Evolutionary conservation across 139 green algal genomes (phyloP), one percentile per base, ranked within the genome.

Genomic region (Coelastrella sp.): DNA sequence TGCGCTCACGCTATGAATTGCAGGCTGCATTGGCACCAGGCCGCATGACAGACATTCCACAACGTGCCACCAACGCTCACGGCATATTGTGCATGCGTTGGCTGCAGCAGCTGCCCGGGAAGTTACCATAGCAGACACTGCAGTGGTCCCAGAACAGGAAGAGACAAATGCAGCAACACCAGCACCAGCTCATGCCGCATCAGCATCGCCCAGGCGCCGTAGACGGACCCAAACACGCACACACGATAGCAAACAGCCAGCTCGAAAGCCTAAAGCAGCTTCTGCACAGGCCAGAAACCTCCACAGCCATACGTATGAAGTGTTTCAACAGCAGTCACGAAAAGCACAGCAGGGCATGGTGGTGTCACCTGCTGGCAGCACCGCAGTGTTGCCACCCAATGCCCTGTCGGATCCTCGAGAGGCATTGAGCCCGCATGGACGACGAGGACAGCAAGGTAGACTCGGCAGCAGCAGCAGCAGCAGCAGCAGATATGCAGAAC

Each of bases 351-450:
- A 86, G 27, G 60, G 81, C 59, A 74, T 74, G 56, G 10, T 60
- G 12, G 59, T 86, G 3, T 24, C 24, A 8, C 81, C 59, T 86
- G 59, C 81, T 9, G 49, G 59, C 59, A 57, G n/a, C 22, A 8
- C 17, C 4, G 25, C 63, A 25, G 17, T 59, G 5, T 6, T 87
- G 5, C 61, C 82, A 58, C 12, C 56, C n/a, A 22, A 68, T 63
- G 82, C 82, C n/a, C 56, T 86, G 60, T 76, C 82, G 20, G 82
- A 87, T 14, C 82, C 63, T 20, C 25, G 7, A 25, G 61, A 76
- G 24, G 61, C 82, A 6, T 14, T 78, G 6, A 74, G 27, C 27
- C 25, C 82, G 6, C 61, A 68, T 20, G 19, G 7, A 15, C 8
- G 11, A 22, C 81, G 17, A 17, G 24, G 35, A 17, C 9, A 24